A percentile compares a stretch with the other conserved stretches of the same genome.
Conservation (phyloP, 768 basidiomycete species). For the Coprinellus micaceus region DNA sequence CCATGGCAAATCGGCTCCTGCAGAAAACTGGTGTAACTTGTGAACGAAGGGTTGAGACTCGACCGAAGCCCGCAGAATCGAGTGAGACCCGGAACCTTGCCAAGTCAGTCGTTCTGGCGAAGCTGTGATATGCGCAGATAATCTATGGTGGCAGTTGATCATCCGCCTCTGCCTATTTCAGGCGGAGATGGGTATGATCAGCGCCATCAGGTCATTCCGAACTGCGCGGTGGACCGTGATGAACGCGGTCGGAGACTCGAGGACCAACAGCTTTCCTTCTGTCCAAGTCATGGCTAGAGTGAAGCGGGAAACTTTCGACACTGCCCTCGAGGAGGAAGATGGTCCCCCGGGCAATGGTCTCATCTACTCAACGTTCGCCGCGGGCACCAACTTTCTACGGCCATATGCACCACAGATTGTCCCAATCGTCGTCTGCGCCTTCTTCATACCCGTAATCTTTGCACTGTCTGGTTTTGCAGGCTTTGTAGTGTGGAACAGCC, state of each 20-base stretch:
- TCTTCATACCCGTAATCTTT: conserved; percentile 60
- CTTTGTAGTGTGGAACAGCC: conserved; percentile 68
- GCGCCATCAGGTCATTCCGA: too few relatives aligned
- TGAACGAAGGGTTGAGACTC: too few relatives aligned
- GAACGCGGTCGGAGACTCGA: background rate
- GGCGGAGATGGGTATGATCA: too few relatives aligned
- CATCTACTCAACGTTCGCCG: conserved; percentile 2
- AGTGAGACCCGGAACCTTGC: too few relatives aligned
- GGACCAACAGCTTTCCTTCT: background rate
- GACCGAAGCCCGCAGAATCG: background rate
- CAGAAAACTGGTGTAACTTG: background rate
- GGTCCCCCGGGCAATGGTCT: background rate
- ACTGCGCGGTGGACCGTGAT: too few relatives aligned
- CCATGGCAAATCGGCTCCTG: too few relatives aligned
- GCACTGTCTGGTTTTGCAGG: conserved; percentile 65
- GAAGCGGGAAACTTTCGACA: background rate
- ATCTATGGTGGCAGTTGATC: too few relatives aligned
- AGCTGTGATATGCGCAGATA: too few relatives aligned
- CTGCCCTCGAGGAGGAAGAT: background rate
- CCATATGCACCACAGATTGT: conserved; percentile 60
- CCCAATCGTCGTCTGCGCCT: conserved; percentile 58
- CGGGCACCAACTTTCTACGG: conserved; percentile 30
- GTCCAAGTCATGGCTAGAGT: conserved; percentile 5
- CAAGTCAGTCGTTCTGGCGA: too few relatives aligned
- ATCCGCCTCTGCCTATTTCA: too few relatives aligned